Evolutionary conservation across 768 basidiomycete species (phyloP).

Genomic region (Suillus paluster): DNA sequence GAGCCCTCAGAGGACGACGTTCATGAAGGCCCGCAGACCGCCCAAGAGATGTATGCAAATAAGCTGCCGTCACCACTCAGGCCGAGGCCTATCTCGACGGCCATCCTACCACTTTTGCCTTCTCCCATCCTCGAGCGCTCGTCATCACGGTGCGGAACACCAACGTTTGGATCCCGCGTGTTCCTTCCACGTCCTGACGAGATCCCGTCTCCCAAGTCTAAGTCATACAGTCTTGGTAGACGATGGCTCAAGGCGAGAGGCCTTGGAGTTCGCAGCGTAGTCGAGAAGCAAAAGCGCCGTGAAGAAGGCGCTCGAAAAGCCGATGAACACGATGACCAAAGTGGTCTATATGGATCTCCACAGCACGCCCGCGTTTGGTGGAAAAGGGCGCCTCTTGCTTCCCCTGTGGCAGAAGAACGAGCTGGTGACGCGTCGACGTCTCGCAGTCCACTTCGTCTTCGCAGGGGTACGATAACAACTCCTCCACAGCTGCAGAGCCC

Average conservation of each 20-base stretch:
- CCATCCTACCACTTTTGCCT: slow-evolving; percentile 18
- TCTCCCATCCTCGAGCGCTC: slow-evolving; percentile 45
- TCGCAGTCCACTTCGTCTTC: slow-evolving; percentile 13
- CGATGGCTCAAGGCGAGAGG: slow-evolving; percentile 36
- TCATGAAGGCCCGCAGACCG: not conserved
- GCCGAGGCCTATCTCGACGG: not conserved
- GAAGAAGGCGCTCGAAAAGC: slow-evolving; percentile 17
- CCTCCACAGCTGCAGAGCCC: slow-evolving; percentile 24
- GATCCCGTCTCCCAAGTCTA: slow-evolving; percentile 18
- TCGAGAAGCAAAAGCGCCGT: slow-evolving; percentile 21
- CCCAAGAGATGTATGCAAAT: not conserved
- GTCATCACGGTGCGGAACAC: slow-evolving; percentile 60
- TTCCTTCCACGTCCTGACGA: slow-evolving; percentile 31
- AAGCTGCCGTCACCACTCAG: not conserved
- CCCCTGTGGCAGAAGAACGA: slow-evolving; percentile 18
- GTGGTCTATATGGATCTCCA: slow-evolving; percentile 13
- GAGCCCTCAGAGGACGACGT: slow-evolving; percentile 1
- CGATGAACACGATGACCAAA: slow-evolving; percentile 2
- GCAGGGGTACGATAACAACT: slow-evolving; percentile 15
- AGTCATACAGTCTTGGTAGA: slow-evolving; percentile 21
- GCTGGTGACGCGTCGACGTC: slow-evolving; percentile 4
- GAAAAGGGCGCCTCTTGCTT: slow-evolving; percentile 26
- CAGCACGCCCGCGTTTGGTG: slow-evolving; percentile 34
- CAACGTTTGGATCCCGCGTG: slow-evolving; percentile 63
- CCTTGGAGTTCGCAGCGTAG: slow-evolving; percentile 28